Percentiles rank a stretch among this genome's conserved stretches.
Conservation (phyloP, 169 alveolate species). For the Miamiensis avidus region DNA sequence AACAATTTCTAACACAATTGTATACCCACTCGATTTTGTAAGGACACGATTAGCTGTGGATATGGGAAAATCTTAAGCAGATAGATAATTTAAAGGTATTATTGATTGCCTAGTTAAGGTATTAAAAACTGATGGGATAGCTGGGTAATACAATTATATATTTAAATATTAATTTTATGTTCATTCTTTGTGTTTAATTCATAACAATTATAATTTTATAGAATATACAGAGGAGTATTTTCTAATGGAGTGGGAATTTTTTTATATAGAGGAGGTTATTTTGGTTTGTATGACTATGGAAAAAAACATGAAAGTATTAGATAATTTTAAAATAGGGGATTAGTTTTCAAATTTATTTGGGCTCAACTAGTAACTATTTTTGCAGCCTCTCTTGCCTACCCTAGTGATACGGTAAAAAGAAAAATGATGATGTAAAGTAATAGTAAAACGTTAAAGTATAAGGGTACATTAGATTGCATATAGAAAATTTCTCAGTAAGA, state of each 20-base stretch:
- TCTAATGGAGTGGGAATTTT: conserved; percentile 32
- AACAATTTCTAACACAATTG: conserved; percentile 90
- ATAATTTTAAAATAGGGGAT: too few relatives aligned
- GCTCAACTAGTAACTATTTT: conserved; percentile 26
- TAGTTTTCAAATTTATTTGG: conserved; percentile 5
- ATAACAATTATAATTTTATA: too few relatives aligned
- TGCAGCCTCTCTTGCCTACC: conserved; percentile 35
- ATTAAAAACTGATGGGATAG: conserved; percentile 34
- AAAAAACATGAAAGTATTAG: not conserved
- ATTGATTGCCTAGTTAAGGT: conserved; percentile 29
- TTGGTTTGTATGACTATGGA: conserved; percentile 44
- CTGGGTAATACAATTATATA: conserved; percentile 2
- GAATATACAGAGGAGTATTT: conserved; percentile 32
- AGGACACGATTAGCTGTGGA: conserved; percentile 97
- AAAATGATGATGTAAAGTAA: conserved; percentile 40
- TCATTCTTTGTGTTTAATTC: not conserved
- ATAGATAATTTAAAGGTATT: conserved; percentile 75
- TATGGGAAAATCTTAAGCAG: conserved; percentile 77
- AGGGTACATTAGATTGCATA: not conserved
- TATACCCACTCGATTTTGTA: conserved; percentile 96
- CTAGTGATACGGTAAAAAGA: conserved; percentile 43
- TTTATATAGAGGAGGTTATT: conserved; percentile 41
- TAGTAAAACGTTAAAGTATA: not conserved
- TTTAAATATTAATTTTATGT: too few relatives aligned
- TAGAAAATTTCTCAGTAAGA: not conserved